Conservation (phyloP, 495 filamentous ascomycete genomes). For the Penicillium samsonianum region DNA sequence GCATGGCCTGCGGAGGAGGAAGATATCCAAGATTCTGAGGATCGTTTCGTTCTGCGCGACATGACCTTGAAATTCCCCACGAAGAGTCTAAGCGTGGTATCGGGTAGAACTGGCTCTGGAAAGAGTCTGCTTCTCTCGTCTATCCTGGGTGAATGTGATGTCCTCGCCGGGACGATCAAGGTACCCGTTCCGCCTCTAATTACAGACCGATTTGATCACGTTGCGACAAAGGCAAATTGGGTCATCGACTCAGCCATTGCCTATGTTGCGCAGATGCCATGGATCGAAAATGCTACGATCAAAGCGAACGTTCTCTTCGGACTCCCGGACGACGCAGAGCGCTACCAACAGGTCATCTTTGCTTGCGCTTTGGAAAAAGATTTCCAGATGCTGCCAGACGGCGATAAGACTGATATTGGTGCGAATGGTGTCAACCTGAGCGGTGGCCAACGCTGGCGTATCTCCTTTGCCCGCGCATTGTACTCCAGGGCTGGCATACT, state of each 20-base stretch:
- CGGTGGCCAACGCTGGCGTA: slow-evolving; percentile 80
- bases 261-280: slow-evolving; percentile 80
- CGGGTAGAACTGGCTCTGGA: slow-evolving; percentile 59
- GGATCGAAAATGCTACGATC: slow-evolving; percentile 83
- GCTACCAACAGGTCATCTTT: slow-evolving; percentile 65
- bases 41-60: slow-evolving; percentile 55
- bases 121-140: slow-evolving; percentile 64
- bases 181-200: slow-evolving; percentile 39
- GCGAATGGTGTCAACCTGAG: slow-evolving; percentile 83
- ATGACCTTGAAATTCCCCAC: slow-evolving; percentile 66
- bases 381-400: slow-evolving; percentile 69
- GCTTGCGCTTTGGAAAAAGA: slow-evolving; percentile 76
- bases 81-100: slow-evolving; percentile 66
- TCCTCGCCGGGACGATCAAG: slow-evolving; percentile 48
- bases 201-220: slow-evolving; percentile 30
- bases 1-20: slow-evolving; percentile 65
- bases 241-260: slow-evolving; percentile 63
- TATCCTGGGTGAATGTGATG: slow-evolving; percentile 61
- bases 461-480: slow-evolving; percentile 75
- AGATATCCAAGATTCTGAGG: slow-evolving; percentile 54
- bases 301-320: slow-evolving; percentile 74
- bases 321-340: slow-evolving; percentile 61
- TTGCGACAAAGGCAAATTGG: slow-evolving; percentile 31
- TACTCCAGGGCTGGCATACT: slow-evolving; percentile 81
- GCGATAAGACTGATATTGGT: slow-evolving; percentile 76